phyloP scores from a whole-genome alignment of 805 yeast species.

The Spathaspora gorwiae region DNA sequence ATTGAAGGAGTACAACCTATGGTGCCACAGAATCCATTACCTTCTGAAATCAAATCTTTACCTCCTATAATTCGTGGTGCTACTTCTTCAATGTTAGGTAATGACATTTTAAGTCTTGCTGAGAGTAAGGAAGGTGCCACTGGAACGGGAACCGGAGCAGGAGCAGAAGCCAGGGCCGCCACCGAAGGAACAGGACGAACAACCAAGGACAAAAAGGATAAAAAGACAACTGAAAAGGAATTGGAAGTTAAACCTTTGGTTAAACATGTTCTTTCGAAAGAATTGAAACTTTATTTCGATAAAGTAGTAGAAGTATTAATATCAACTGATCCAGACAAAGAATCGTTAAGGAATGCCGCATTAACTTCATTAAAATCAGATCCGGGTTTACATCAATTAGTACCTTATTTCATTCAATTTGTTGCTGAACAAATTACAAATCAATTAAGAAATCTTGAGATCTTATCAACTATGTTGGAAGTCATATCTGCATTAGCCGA shows the following conservation, averaged over 20 bases:
- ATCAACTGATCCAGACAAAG: constrained; percentile 50
- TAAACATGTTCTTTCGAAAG: constrained; percentile 91
- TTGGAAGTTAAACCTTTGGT: constrained; percentile 79
- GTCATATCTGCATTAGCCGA: constrained; percentile 79
- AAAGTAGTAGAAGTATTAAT: constrained; percentile 78
- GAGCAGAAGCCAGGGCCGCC: not conserved
- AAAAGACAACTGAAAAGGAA: constrained; percentile 39
- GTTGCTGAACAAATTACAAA: constrained; percentile 93
- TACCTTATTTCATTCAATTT: constrained; percentile 94
- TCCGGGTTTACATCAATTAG: constrained; percentile 93
- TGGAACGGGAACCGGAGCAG: constrained; percentile 7
- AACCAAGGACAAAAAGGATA: constrained; percentile 12
- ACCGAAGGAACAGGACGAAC: constrained; percentile 9
- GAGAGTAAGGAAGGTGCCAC: constrained; percentile 9
- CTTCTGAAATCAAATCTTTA: constrained; percentile 68
- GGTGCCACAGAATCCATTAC: constrained; percentile 91
- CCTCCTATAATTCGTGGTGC: constrained; percentile 85
- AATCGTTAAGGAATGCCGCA: constrained; percentile 69
- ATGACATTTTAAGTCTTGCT: constrained; percentile 33
- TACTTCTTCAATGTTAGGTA: constrained; percentile 44
- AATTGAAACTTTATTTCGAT: constrained; percentile 88
- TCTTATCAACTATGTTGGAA: constrained; percentile 81
- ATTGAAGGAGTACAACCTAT: constrained; percentile 98
- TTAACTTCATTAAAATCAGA: constrained; percentile 80
- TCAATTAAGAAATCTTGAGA: constrained; percentile 66